phyloP scores from a whole-genome alignment of 257 asterid species.

The Misopates orontium region DNA sequence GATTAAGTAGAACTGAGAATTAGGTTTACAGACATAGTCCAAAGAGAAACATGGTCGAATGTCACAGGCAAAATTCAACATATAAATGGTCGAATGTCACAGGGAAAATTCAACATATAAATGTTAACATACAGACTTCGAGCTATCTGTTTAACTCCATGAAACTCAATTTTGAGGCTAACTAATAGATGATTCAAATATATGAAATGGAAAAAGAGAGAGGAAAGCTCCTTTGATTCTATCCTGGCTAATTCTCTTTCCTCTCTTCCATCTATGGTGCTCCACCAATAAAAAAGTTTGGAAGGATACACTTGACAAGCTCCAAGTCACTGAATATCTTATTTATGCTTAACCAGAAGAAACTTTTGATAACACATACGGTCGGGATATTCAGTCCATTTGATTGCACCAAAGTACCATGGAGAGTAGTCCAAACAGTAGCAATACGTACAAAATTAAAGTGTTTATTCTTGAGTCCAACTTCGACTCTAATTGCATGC shows the following conservation, averaged over 20 bases:
- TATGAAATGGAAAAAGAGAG: not conserved
- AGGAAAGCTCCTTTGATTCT: not conserved
- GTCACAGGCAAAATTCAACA: too few species aligned
- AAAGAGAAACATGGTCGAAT: not conserved
- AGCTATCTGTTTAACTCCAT: conserved; percentile 1
- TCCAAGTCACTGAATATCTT: not conserved
- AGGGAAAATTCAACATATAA: too few species aligned
- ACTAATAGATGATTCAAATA: not conserved
- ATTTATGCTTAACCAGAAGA: not conserved
- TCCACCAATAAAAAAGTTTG: not conserved
- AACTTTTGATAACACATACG: not conserved
- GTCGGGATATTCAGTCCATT: not conserved
- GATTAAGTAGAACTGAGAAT: not conserved
- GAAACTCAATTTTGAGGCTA: not conserved
- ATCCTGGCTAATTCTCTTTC: not conserved
- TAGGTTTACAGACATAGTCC: not conserved
- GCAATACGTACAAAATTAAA: not conserved
- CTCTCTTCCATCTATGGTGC: conserved; percentile 5
- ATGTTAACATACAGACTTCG: not conserved
- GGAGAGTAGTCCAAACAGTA: not conserved
- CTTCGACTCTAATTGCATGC: conserved; percentile 1
- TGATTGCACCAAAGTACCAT: not conserved
- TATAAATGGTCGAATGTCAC: not conserved
- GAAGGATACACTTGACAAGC: not conserved
- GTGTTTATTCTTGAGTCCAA: not conserved